Percentiles rank a stretch among this genome's conserved stretches.
Evolutionary conservation across 2,329 filamentous ascomycete genomes (phyloP).

Genomic region (Zasmidium cellare): DNA sequence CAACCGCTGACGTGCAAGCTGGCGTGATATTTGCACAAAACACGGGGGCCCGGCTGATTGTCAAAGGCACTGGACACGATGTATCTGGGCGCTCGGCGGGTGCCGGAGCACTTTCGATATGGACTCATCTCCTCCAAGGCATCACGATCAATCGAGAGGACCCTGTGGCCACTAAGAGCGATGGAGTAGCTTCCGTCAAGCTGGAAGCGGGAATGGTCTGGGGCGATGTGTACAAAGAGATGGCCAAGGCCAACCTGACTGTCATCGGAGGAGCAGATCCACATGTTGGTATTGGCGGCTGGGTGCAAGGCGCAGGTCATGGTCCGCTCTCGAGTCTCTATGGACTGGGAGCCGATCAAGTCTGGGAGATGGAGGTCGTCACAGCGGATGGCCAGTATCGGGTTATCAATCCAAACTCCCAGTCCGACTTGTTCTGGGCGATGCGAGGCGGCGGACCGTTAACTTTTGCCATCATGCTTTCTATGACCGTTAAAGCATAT

Average conservation of each 20-base stretch:
- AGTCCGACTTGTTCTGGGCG: conserved; percentile 24
- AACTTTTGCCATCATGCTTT: conserved; percentile 12
- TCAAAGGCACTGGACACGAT: conserved; percentile 23
- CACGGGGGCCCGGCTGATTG: conserved; percentile 10
- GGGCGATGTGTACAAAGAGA: conserved; percentile 8
- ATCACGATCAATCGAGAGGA: conserved; percentile 28
- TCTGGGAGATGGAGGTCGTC: conserved; percentile 17
- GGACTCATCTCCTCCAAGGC: conserved; percentile 57
- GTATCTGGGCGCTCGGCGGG: conserved; percentile 51
- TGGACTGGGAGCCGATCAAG: conserved; percentile 21
- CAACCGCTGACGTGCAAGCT: conserved; percentile 7
- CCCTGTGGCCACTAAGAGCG: conserved; percentile 6
- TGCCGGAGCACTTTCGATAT: conserved; percentile 58
- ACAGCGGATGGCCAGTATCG: conserved; percentile 17
- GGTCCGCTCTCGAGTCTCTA: conserved; percentile 13
- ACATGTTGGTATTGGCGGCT: conserved; percentile 14
- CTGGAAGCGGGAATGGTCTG: conserved; percentile 11
- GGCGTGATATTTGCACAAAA: conserved; percentile 12
- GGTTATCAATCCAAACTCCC: conserved; percentile 11
- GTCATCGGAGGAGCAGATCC: conserved; percentile 12
- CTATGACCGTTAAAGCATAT: conserved; percentile 12
- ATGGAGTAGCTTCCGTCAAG: conserved; percentile 9
- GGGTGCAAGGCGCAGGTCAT: conserved; percentile 19
- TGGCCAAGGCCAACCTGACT: conserved; percentile 6
- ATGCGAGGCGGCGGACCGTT: conserved; percentile 16